Evolutionary conservation across 1,139 yeast species (phyloP), one percentile per base, ranked within the genome.

Genomic region (Lodderomyces margitis): DNA sequence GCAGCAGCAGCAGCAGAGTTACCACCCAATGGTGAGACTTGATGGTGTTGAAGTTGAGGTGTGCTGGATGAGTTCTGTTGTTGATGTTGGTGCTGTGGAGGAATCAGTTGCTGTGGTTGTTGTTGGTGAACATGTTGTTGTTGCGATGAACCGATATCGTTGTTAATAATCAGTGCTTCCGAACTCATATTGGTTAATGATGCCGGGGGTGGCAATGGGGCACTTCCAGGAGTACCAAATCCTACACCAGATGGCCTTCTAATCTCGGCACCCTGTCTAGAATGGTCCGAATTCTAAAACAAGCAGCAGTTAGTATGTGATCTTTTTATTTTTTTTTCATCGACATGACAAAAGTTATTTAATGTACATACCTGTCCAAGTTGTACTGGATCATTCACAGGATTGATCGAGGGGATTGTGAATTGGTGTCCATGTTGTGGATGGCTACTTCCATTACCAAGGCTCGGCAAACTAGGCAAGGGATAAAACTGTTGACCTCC

Each of bases 401-500:
- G 58, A 51, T 66, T 70, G 47, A 74, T 68, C 24, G 77, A 67
- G 11, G 78, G 78, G 40, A 74, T 74, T 49, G 59, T 67, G 53
- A 73, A 74, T 7, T 67, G 70, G 47, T 69, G 76, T 36, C 63
- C 66, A n/a, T 64, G 59, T 40, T 61, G 70, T 20, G 61, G 58
- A 47, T 61, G 69, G 12, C 64, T 66, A 37, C 58, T 58, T 20
- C 72, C 69, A 50, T 66, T 71, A 32, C 78, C 78, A 47, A 77
- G 64, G 37, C 77, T 74, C 14, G 81, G 76, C 42, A 76, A 66
- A 44, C 75, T 70, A 6, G 81, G 80, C 37, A 76, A 64, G 11
- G 79, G 74, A 50, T 74, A 75, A 49, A 72, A 70, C 27, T 73
- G 65, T 58, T 75, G 81, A 15, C 75, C 76, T 36, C 74, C 71